Evolutionary conservation across 2,329 filamentous ascomycete genomes (phyloP).

Genomic region (Fusarium poae): DNA sequence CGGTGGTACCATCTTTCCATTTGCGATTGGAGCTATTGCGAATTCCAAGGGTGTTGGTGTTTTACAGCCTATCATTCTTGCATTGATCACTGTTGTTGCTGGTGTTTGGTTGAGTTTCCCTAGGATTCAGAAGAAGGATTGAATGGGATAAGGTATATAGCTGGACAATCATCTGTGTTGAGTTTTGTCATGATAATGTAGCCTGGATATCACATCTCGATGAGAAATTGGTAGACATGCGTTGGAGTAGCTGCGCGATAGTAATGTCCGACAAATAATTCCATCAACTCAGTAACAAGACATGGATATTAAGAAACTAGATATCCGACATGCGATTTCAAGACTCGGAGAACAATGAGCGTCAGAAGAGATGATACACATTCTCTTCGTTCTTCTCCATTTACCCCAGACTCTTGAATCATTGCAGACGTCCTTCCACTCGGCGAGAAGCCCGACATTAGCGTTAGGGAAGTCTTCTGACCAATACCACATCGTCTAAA

Average conservation of each 20-base stretch:
- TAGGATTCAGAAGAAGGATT: conserved; percentile 52
- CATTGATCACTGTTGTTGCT: conserved; percentile 55
- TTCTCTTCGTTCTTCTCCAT: too few relatives aligned
- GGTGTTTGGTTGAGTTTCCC: conserved; percentile 56
- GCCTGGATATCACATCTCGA: background rate
- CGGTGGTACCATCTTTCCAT: conserved; percentile 72
- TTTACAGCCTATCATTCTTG: conserved; percentile 64
- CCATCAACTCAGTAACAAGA: background rate
- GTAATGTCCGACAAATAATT: too few relatives aligned
- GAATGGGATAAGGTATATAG: fast-evolving
- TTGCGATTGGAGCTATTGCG: conserved; percentile 74
- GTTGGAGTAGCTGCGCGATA: background rate
- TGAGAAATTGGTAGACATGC: too few relatives aligned
- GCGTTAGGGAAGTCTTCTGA: background rate
- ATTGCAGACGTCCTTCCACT: background rate
- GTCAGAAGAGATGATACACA: too few relatives aligned
- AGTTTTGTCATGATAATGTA: background rate
- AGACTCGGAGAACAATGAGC: too few relatives aligned
- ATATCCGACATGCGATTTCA: background rate
- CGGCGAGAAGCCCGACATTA: conserved; percentile 26
- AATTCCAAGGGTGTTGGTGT: conserved; percentile 61
- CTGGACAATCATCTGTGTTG: background rate
- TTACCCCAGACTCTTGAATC: conserved; percentile 16
- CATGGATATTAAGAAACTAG: fast-evolving
- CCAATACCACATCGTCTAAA: conserved; percentile 1